Evolutionary conservation across 2,329 filamentous ascomycete genomes (phyloP).

Genomic region (Clarireedia homoeocarpa): DNA sequence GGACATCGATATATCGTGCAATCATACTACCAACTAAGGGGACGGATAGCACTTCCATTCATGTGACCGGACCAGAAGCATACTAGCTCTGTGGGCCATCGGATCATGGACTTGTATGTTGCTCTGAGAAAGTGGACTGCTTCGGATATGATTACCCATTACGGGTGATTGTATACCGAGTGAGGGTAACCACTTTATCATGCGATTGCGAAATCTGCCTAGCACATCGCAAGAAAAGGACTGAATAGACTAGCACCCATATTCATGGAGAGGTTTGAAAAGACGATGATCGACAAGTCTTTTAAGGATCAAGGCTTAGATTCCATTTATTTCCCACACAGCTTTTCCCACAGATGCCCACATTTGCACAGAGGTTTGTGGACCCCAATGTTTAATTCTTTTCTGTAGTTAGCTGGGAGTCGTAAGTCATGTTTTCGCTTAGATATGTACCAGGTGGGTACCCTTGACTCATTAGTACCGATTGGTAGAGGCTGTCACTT

Average conservation of each 20-base stretch:
- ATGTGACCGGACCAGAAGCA: constrained; percentile 3
- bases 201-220: background rate
- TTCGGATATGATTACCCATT: constrained; percentile 4
- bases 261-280: constrained; percentile 1
- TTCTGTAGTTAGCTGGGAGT: background rate
- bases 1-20: background rate
- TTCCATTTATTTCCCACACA: background rate
- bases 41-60: constrained; percentile 3
- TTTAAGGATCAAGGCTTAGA: background rate
- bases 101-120: background rate
- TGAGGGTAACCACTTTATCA: background rate
- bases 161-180: constrained; percentile 7
- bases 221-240: background rate
- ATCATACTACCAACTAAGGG: background rate
- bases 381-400: background rate
- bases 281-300: background rate
- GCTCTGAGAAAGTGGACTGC: constrained; percentile 2
- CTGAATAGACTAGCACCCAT: background rate
- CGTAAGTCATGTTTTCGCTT: background rate
- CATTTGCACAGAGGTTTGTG: background rate
- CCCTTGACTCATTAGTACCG: background rate
- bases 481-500: background rate
- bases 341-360: too few relatives aligned
- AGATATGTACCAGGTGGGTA: background rate
- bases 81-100: background rate